These are phyloP conservation scores for Agroathelia rolfsii DNA, from an alignment of 1,284 basidiomycete species.

Conservation along the genomic window DNA sequence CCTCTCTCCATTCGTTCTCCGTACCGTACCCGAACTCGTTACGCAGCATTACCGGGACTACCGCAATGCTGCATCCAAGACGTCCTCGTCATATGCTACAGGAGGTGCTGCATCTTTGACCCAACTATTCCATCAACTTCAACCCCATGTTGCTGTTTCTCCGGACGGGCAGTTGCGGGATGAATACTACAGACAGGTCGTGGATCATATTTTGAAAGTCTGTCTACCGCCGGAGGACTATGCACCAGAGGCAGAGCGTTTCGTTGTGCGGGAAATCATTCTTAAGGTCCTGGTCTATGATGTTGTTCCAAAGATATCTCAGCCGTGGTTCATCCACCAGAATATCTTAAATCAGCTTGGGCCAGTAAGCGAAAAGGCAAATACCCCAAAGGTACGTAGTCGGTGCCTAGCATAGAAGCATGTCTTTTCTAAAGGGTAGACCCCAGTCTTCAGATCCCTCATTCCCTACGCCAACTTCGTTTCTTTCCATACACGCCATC, in stretches of 20 bases:
- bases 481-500: constrained; percentile 47
- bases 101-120: constrained; percentile 52
- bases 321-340: constrained; percentile 77
- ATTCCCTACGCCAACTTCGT: constrained; percentile 16
- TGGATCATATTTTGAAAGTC: constrained; percentile 60
- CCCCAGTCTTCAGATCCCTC: constrained; percentile 15
- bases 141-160: constrained; percentile 70
- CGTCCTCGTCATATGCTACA: constrained; percentile 54
- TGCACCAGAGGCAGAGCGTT: constrained; percentile 58
- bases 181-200: constrained; percentile 67
- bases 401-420: too few relatives aligned
- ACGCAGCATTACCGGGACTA: constrained; percentile 69
- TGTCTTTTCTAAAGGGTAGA: constrained; percentile 8
- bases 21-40: constrained; percentile 51
- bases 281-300: constrained; percentile 61
- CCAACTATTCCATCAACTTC: constrained; percentile 64
- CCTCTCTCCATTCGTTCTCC: constrained; percentile 45
- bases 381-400: constrained; percentile 26
- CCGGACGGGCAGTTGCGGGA: constrained; percentile 52
- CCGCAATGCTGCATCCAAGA: constrained; percentile 51
- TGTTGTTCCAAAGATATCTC: constrained; percentile 56
- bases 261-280: constrained; percentile 68
- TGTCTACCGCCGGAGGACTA: constrained; percentile 65
- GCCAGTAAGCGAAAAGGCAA: constrained; percentile 24
- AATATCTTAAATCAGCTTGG: constrained; percentile 52